Base-by-base conservation (phyloP, 108 stramenopile genomes). In the Nitzschia sp. region DNA sequence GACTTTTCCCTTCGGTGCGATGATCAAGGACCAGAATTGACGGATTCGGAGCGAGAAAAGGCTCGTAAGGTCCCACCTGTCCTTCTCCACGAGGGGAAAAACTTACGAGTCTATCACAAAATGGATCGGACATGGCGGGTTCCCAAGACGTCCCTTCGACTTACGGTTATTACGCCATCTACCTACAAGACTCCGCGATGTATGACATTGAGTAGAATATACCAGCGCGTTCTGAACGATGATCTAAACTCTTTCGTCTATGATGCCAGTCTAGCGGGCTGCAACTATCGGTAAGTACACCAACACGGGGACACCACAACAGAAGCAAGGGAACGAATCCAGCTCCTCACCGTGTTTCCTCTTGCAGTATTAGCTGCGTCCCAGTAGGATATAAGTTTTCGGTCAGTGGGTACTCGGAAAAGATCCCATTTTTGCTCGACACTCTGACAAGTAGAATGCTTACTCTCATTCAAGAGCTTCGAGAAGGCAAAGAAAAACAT, bases 231-330 rank as follows among this genome's bases (percentile, higher is more conserved):
- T 8, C 64, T 95, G 58, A 89, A 76, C 15, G 94, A 95, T 56
- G 91, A 91, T 70, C 64, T 95, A 33, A 95, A 95, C 47, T 87
- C 84, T 0, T 89, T 79, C 52, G 85, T 91, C 0, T 95, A 95
- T 60, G 94, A 95, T 74, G 94, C 94, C n/a, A 84, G 82, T 48
- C 48, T 95, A 8, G 94, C 94, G 4, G 94, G 94, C 4, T 89
- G 89, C 66, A 88, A 75, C 66, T 92, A 92, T 64, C 48, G 73
- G 64, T 66, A 28, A 69, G 68, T 46, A 2, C 6, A n/a, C n/a
- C n/a, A n/a, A n/a, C n/a, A n/a, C n/a, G n/a, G n/a, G n/a, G n/a
- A n/a, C n/a, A n/a, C n/a, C n/a, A n/a, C n/a, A n/a, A n/a, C n/a
- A n/a, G n/a, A n/a, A n/a, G n/a, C n/a, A n/a, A n/a, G n/a, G n/a